These are phyloP conservation scores for Fusarium sp. DNA, from an alignment of 2,329 filamentous ascomycete species.

Conservation along the genomic window DNA sequence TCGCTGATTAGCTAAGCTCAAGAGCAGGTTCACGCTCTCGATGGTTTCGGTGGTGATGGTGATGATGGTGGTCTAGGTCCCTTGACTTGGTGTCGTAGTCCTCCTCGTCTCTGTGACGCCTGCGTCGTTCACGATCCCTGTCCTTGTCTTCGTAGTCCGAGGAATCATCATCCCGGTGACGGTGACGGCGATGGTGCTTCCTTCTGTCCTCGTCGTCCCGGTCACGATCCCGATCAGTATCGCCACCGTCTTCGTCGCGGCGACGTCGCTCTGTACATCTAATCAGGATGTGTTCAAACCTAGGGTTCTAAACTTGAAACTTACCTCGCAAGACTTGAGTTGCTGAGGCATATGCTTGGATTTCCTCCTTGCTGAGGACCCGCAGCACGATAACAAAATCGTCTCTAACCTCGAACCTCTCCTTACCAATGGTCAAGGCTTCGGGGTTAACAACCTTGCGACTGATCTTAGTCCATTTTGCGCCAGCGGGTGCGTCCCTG, in stretches of 20 bases:
- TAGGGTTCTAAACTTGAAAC: constrained; percentile 45
- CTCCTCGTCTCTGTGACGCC: constrained; percentile 51
- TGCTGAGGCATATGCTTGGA: constrained; percentile 86
- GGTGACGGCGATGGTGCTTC: constrained; percentile 45
- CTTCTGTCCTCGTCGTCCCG: constrained; percentile 50
- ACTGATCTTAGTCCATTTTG: constrained; percentile 94
- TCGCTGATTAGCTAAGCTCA: constrained; percentile 18
- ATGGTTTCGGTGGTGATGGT: constrained; percentile 54
- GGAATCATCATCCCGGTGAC: constrained; percentile 48
- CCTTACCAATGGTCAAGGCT: constrained; percentile 86
- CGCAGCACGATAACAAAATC: constrained; percentile 95
- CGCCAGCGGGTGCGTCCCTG: constrained; percentile 81
- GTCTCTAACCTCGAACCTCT: constrained; percentile 91
- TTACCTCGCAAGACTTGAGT: constrained; percentile 86
- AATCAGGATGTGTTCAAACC: constrained; percentile 26
- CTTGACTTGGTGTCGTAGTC: constrained; percentile 48
- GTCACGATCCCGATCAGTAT: constrained; percentile 50
- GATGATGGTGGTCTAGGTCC: constrained; percentile 53
- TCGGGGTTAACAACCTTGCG: constrained; percentile 91
- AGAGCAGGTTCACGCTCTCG: constrained; percentile 50
- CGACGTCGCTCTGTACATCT: constrained; percentile 51
- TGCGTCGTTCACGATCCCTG: constrained; percentile 55
- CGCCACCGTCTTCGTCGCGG: constrained; percentile 52
- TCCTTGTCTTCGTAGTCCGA: constrained; percentile 55
- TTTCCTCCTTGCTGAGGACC: constrained; percentile 89